Evolutionary conservation across 805 yeast species (phyloP).

Genomic region (Wickerhamia fluorescens): DNA sequence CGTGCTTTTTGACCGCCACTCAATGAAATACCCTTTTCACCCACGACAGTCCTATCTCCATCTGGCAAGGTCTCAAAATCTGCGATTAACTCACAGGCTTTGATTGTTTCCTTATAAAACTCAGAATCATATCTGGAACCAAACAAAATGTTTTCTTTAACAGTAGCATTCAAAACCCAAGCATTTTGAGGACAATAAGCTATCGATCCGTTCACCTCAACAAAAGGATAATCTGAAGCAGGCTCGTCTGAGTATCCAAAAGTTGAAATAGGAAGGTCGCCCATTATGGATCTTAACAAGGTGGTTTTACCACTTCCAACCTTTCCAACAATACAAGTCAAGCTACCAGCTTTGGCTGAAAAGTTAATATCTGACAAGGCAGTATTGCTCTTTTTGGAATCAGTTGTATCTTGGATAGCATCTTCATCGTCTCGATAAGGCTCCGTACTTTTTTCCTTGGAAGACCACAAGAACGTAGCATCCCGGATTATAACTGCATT

Average conservation of each 20-base stretch:
- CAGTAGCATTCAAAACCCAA: conserved; percentile 35
- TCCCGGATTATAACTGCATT: conserved; percentile 18
- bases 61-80: conserved; percentile 32
- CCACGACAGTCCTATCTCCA: conserved; percentile 37
- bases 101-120: conserved; percentile 25
- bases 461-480: conserved; percentile 29
- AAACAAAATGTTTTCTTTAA: conserved; percentile 33
- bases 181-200: conserved; percentile 37
- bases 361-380: conserved; percentile 29
- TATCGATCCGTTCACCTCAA: conserved; percentile 24
- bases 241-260: conserved; percentile 5
- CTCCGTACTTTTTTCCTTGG: conserved; percentile 6
- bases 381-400: conserved; percentile 10
- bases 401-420: conserved; percentile 6
- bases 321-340: conserved; percentile 36
- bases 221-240: conserved; percentile 3
- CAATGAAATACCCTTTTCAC: conserved; percentile 37
- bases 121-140: conserved; percentile 25
- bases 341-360: conserved; percentile 25
- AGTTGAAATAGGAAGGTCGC: conserved; percentile 17
- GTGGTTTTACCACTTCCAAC: conserved; percentile 38
- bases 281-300: conserved; percentile 27
- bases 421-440: conserved; percentile 12
- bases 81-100: conserved; percentile 30
- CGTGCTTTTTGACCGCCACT: conserved; percentile 40